Percentiles rank a stretch among this genome's conserved stretches.
Conservation (phyloP, 2,329 filamentous ascomycete genomes). For the Grosmannia huntii region DNA sequence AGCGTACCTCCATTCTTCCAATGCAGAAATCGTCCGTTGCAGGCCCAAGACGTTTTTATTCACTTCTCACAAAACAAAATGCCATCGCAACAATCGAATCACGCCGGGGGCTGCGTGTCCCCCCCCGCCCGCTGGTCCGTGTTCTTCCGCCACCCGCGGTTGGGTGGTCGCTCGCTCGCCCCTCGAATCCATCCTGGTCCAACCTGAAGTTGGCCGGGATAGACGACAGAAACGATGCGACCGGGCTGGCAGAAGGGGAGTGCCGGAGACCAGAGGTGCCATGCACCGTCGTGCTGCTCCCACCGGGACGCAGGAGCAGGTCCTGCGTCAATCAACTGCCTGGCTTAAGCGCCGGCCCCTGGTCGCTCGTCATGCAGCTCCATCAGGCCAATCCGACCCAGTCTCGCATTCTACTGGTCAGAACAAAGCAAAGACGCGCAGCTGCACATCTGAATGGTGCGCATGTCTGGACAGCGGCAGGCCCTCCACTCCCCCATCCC, state of each 20-base stretch:
- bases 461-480: background rate
- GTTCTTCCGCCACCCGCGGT: background rate
- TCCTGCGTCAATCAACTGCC: conserved; percentile 12
- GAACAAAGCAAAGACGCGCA: background rate
- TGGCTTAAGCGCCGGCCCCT: conserved; percentile 45
- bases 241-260: background rate
- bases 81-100: background rate
- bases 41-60: background rate
- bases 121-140: background rate
- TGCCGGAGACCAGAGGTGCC: background rate
- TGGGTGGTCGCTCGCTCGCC: background rate
- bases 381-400: conserved; percentile 19
- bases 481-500: background rate
- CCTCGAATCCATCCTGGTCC: background rate
- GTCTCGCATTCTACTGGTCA: background rate
- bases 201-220: background rate
- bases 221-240: background rate
- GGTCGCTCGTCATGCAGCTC: conserved; percentile 34
- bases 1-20: background rate
- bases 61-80: background rate
- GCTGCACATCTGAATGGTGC: background rate
- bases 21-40: background rate
- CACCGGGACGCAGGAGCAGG: background rate
- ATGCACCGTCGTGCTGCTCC: background rate
- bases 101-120: background rate